Evolutionary conservation across 106 monocot species (phyloP).

Genomic region (Dendrobium nobile): DNA sequence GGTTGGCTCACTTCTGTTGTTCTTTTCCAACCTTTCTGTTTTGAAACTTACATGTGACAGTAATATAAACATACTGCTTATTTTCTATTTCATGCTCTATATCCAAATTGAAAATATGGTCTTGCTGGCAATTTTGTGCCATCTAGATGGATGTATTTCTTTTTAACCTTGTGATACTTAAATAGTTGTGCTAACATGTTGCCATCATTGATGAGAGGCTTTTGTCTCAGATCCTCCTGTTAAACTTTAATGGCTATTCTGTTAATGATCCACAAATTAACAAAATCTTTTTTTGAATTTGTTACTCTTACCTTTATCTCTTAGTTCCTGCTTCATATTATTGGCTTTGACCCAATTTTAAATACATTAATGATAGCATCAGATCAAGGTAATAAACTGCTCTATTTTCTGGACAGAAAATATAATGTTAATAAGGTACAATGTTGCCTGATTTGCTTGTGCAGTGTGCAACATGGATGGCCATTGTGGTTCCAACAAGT

Average conservation of each 20-base stretch:
- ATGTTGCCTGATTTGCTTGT: constrained; percentile 2
- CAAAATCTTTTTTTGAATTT: background rate
- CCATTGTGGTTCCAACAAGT: constrained; percentile 76
- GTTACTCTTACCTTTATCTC: background rate
- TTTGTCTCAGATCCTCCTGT: background rate
- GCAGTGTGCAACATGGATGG: constrained; percentile 94
- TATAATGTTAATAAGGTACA: background rate
- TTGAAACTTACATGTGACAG: background rate
- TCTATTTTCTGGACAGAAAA: constrained; percentile 1
- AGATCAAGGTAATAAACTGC: background rate
- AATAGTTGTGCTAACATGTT: background rate
- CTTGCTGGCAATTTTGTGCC: background rate
- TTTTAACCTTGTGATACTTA: background rate
- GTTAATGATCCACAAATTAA: background rate
- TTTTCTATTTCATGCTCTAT: background rate
- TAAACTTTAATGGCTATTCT: background rate
- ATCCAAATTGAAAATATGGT: constrained; percentile 1
- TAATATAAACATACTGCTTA: background rate
- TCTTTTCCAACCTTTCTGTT: background rate
- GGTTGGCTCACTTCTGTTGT: background rate
- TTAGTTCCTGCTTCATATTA: background rate
- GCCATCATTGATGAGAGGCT: background rate
- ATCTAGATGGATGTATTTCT: background rate
- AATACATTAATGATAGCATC: background rate
- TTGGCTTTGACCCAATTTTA: background rate